phyloP scores from a whole-genome alignment of 2,329 filamentous ascomycete species.

The Trichoderma sp. region DNA sequence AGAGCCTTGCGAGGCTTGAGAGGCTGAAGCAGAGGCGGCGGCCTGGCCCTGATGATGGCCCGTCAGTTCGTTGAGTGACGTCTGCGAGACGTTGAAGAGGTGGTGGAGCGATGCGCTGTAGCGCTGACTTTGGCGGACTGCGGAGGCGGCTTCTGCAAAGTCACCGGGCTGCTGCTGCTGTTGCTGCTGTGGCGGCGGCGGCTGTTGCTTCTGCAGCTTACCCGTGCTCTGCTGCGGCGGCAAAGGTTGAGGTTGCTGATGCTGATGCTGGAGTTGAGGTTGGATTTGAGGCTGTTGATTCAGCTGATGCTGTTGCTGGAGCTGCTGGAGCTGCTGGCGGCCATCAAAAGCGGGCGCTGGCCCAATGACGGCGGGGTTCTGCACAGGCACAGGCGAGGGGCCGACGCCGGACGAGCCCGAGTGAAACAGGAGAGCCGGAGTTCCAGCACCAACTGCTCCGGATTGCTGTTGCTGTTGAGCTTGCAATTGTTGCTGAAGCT shows the following conservation, averaged over 20 bases:
- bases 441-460: slow-evolving; percentile 40
- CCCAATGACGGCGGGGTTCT: slow-evolving; percentile 27
- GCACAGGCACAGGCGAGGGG: slow-evolving; percentile 11
- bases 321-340: slow-evolving; percentile 24
- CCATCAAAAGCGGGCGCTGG: slow-evolving; percentile 27
- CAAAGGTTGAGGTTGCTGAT: not conserved
- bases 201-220: slow-evolving; percentile 33
- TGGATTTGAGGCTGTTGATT: not conserved
- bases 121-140: slow-evolving; percentile 52
- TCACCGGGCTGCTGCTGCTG: slow-evolving; percentile 39
- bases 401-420: slow-evolving; percentile 13
- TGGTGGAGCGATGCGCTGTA: slow-evolving; percentile 39
- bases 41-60: slow-evolving; percentile 25
- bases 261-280: slow-evolving; percentile 28
- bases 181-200: slow-evolving; percentile 8
- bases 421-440: slow-evolving; percentile 15
- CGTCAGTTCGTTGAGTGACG: slow-evolving; percentile 28
- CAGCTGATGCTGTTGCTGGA: slow-evolving; percentile 27
- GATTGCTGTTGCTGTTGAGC: slow-evolving; percentile 28
- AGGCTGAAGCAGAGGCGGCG: slow-evolving; percentile 35
- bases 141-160: slow-evolving; percentile 36
- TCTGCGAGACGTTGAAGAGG: slow-evolving; percentile 31
- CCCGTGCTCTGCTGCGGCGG: slow-evolving; percentile 20
- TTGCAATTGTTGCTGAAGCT: slow-evolving; percentile 32
- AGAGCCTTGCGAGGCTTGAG: slow-evolving; percentile 21